Conservation (phyloP, 768 basidiomycete genomes). For the Amanita fuliginea region DNA sequence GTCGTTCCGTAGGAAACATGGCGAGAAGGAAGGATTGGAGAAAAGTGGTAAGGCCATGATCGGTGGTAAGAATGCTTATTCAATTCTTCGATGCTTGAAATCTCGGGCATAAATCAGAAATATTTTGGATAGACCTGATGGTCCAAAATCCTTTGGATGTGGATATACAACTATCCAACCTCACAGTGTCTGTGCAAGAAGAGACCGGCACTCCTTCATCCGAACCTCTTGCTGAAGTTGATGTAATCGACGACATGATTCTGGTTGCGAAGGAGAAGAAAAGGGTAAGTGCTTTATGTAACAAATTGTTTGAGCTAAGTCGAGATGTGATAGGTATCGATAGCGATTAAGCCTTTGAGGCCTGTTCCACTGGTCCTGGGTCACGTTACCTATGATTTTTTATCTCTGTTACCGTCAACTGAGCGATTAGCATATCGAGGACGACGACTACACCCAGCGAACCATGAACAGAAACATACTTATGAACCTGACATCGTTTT, state of each 20-base stretch:
- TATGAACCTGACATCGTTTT: slow-evolving; percentile 64
- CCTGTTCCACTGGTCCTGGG: slow-evolving; percentile 46
- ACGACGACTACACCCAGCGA: slow-evolving; percentile 55
- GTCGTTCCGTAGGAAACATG: slow-evolving; percentile 42
- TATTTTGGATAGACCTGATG: slow-evolving; percentile 66
- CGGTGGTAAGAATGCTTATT: slow-evolving; percentile 33
- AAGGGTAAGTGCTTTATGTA: slow-evolving; percentile 30
- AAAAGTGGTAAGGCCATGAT: slow-evolving; percentile 49
- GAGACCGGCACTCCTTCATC: slow-evolving; percentile 17
- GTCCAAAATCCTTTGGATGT: slow-evolving; percentile 65
- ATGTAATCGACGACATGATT: slow-evolving; percentile 48
- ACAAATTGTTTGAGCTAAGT: not conserved
- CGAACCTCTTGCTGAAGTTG: slow-evolving; percentile 38
- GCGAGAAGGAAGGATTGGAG: slow-evolving; percentile 42
- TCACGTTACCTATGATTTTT: slow-evolving; percentile 55
- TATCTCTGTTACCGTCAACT: slow-evolving; percentile 54
- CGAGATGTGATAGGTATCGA: slow-evolving; percentile 35
- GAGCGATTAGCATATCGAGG: slow-evolving; percentile 69
- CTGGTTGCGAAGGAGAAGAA: slow-evolving; percentile 56
- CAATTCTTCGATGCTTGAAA: not conserved
- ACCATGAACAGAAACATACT: slow-evolving; percentile 54
- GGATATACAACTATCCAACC: slow-evolving; percentile 55
- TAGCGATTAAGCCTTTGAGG: slow-evolving; percentile 44
- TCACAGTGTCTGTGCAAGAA: slow-evolving; percentile 46
- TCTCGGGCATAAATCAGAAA: slow-evolving; percentile 31